Evolutionary conservation across 495 filamentous ascomycete genomes (phyloP).

Genomic region (Hypoxylon lenormandii): DNA sequence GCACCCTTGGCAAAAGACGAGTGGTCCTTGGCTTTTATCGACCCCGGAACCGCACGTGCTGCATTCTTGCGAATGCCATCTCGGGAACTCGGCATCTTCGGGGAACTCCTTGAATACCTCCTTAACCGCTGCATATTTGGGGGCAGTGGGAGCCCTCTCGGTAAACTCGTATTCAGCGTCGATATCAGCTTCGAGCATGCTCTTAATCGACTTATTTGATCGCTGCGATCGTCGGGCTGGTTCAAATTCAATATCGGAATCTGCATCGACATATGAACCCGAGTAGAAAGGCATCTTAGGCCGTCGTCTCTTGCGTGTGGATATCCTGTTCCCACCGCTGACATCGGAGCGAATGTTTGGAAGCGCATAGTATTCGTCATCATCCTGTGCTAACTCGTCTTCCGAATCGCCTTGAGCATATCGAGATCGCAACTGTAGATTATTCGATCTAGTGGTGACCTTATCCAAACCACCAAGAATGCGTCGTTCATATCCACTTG

Average conservation of each 20-base stretch:
- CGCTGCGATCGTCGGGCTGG: constrained; percentile 66
- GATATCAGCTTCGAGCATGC: constrained; percentile 71
- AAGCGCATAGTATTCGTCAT: constrained; percentile 46
- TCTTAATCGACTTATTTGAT: constrained; percentile 59
- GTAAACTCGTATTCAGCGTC: constrained; percentile 68
- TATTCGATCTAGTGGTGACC: constrained; percentile 32
- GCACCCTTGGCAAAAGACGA: constrained; percentile 93
- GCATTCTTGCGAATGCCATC: constrained; percentile 75
- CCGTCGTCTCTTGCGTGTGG: constrained; percentile 29
- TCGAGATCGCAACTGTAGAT: constrained; percentile 4
- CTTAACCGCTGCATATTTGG: constrained; percentile 71
- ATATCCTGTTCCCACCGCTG: constrained; percentile 25
- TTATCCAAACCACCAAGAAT: constrained; percentile 3
- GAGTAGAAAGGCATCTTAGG: constrained; percentile 2
- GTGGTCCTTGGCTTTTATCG: constrained; percentile 66
- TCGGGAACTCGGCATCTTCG: constrained; percentile 68
- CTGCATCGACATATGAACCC: constrained; percentile 28
- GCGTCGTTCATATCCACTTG: constrained; percentile 22
- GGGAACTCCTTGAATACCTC: constrained; percentile 73
- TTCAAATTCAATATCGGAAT: constrained; percentile 62
- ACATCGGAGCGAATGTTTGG: constrained; percentile 59
- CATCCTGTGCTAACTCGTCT: constrained; percentile 59
- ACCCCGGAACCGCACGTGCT: constrained; percentile 69
- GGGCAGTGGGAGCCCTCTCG: constrained; percentile 60
- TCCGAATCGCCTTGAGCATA: constrained; percentile 53